Evolutionary conservation across 208 protist genomes (phyloP).

Genomic region (Trypanosoma theileri): DNA sequence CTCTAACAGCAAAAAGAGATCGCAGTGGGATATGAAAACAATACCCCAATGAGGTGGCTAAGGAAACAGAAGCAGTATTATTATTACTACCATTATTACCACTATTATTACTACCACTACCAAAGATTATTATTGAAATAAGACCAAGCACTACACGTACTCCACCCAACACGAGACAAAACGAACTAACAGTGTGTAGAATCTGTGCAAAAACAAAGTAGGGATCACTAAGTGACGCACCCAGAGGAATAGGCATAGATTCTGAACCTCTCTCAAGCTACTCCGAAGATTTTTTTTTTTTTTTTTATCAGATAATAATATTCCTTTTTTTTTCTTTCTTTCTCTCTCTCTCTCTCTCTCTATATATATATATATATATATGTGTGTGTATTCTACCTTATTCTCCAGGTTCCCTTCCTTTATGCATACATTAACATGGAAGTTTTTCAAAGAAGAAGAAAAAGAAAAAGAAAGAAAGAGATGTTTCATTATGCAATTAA

Average conservation of each 20-base stretch:
- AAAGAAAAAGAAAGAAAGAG: too few relatives aligned
- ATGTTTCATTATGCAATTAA: background rate
- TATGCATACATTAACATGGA: too few relatives aligned
- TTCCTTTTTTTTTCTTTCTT: background rate
- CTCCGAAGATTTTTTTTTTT: background rate
- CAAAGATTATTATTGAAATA: constrained; percentile 21
- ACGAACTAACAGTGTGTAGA: constrained; percentile 52
- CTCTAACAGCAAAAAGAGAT: constrained; percentile 47
- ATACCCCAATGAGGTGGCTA: background rate
- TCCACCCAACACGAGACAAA: constrained; percentile 52
- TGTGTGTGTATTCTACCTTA: too few relatives aligned
- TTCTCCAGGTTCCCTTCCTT: too few relatives aligned
- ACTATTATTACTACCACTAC: background rate
- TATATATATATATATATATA: too few relatives aligned
- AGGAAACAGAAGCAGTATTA: background rate
- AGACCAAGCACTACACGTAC: constrained; percentile 44
- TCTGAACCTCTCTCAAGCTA: background rate
- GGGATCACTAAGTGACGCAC: constrained; percentile 46
- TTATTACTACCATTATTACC: too few relatives aligned
- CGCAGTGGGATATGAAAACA: constrained; percentile 61
- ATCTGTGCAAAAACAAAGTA: constrained; percentile 67
- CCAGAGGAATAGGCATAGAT: constrained; percentile 63
- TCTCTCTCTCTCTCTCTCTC: too few relatives aligned
- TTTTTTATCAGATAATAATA: background rate
- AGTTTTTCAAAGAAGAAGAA: too few relatives aligned